Evolutionary conservation across 305 asterid genomes (phyloP).

Genomic region (Nicotiana rustica): DNA sequence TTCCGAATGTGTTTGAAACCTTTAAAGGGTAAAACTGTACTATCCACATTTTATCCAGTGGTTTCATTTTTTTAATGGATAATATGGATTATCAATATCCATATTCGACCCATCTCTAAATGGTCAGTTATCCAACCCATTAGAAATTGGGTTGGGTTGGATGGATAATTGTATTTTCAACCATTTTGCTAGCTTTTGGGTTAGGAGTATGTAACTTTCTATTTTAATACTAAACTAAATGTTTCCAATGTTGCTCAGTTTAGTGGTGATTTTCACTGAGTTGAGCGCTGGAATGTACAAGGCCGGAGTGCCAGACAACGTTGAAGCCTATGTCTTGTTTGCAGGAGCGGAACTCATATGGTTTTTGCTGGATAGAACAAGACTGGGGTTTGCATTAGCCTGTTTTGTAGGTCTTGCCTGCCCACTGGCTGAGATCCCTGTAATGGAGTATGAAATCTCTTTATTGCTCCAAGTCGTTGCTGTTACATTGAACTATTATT

Average conservation of each 20-base stretch:
- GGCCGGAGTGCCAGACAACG: constrained; percentile 63
- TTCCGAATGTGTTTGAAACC: no score
- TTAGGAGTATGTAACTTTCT: neutral
- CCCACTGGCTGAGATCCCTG: constrained; percentile 77
- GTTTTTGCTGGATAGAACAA: constrained; percentile 63
- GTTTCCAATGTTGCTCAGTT: constrained; percentile 46
- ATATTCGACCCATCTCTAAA: no score
- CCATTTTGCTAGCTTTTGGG: no score
- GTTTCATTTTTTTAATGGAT: no score
- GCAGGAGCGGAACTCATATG: constrained; percentile 67
- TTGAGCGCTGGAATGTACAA: constrained; percentile 74
- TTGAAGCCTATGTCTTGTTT: constrained; percentile 69
- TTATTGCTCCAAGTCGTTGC: neutral
- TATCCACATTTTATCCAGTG: no score
- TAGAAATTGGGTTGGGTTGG: no score
- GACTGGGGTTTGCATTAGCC: constrained; percentile 69
- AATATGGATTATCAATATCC: no score
- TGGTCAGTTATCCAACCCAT: no score
- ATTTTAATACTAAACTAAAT: no score
- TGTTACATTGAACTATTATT: neutral
- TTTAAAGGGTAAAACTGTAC: no score
- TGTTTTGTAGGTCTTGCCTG: constrained; percentile 64
- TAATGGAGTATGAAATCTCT: constrained; percentile 55
- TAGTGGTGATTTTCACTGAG: constrained; percentile 63
- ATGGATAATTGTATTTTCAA: no score